Evolutionary conservation across 1,139 yeast genomes (phyloP), one percentile per base, ranked within the genome.

Genomic region (Saccharomyces hybrid): DNA sequence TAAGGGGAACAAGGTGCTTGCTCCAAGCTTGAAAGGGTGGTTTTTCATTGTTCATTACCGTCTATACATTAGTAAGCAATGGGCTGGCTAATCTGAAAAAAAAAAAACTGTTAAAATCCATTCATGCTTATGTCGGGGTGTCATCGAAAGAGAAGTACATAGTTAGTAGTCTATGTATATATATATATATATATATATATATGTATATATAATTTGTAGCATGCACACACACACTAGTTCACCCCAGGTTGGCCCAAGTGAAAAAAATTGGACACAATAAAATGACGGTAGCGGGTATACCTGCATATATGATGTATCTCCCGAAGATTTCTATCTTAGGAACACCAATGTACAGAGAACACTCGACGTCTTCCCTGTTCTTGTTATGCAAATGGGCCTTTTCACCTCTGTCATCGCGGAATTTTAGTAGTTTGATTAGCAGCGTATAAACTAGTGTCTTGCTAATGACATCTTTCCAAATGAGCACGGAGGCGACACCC

Each of bases 391-490:
- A 47, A 21, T 32, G 51, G 14, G 48, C 51, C 42, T 59, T 58
- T 44, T 57, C 51, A 12, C 50, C 53, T 51, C 69, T 59, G 52
- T 64, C 68, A 50, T 66, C 70, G 14, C 55, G 56, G 38, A 63
- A 56, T 21, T 53, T 55, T 9, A 64, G 47, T 4, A 62, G 50
- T 12, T 57, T 48, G 41, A 54, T 51, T 38, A 66, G 50, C 29
- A 61, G 24, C 31, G 53, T 49, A 55, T 66, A 65, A n/a, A 68
- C 58, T 46, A 66, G 44, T 29, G 65, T 59, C 54, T 67, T 61
- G 50, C 66, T 59, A n/a, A 68, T 26, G 12, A 64, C 61, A 51
- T 59, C 57, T 55, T 68, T 68, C 72, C 72, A 69, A 3, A 66
- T 4, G 3, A 62, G 42, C 16, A 68, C 66, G 14, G 64, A 49